Evolutionary conservation across 441 rosid genomes (phyloP), one percentile per base, ranked within the genome.

Genomic region (Macaranga tanarius): DNA sequence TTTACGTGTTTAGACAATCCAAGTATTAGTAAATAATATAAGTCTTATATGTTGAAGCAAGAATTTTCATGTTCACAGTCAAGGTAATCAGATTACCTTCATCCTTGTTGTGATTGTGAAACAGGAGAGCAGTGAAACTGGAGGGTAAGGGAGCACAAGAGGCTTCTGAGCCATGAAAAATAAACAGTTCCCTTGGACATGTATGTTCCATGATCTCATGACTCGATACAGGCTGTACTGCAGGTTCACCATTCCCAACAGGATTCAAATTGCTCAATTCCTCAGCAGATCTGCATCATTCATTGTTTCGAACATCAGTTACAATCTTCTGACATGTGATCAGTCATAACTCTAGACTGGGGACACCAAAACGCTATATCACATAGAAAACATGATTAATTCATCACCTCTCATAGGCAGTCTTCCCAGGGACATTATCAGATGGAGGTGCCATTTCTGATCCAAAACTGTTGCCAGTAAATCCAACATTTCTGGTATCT

Each of bases 71-170:
- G n/a, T 15, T 34, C 58, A 45, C 54, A 20, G n/a, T 22, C 56
- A 62, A 22, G 9, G 7, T 31, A 22, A 54, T 44, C 55, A n/a
- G 3, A 17, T 23, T 71, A 76, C 72, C 72, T 44, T 50, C 59
- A n/a, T 16, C 20, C 28, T 9, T 59, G 38, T 22, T 59, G 79
- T 65, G 63, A 60, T 67, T 52, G 56, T 40, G 57, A 51, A 51
- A 25, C 2, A 71, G 72, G 12, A 71, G 66, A 9, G 64, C 52
- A n/a, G 69, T 50, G 58, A 66, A 71, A 72, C 69, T 51, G 40
- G 28, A 22, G 40, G 79, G 69, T 23, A 71, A 47, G 40, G 67
- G 12, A 20, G 67, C 42, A 47, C 25, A 34, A 11, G 58, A 2
- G 15, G 23, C 52, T 58, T 50, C 56, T n/a, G 58, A 58, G 71